Percentiles rank a stretch among this genome's conserved stretches.
These are phyloP conservation scores for Cladorrhinum sp. DNA, from an alignment of 2,329 filamentous ascomycete species.

Conservation along the genomic window DNA sequence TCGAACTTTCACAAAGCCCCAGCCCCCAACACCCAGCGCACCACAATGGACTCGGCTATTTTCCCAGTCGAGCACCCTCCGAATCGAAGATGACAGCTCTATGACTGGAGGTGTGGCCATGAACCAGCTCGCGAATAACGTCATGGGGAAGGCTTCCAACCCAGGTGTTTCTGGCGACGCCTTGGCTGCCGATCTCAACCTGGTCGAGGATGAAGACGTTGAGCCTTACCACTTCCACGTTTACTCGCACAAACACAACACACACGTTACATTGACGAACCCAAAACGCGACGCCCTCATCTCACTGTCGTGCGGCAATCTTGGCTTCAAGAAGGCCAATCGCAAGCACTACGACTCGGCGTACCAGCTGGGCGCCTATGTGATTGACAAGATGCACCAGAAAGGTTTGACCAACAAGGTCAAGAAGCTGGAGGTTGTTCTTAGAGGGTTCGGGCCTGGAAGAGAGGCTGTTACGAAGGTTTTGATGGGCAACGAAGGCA, in stretches of 20 bases:
- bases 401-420: conserved; percentile 75
- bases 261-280: conserved; percentile 83
- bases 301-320: conserved; percentile 76
- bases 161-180: conserved; percentile 10
- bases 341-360: conserved; percentile 85
- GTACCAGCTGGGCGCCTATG: conserved; percentile 82
- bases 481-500: conserved; percentile 80
- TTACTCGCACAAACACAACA: conserved; percentile 88
- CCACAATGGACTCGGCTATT: conserved; percentile 28
- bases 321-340: conserved; percentile 83
- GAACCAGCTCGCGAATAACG: conserved; percentile 13
- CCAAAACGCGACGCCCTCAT: conserved; percentile 78
- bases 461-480: conserved; percentile 89
- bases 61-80: conserved; percentile 22
- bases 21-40: conserved; percentile 8
- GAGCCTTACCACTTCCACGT: conserved; percentile 85
- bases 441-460: conserved; percentile 82
- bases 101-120: conserved; percentile 1
- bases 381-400: conserved; percentile 81
- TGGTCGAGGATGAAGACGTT: conserved; percentile 43
- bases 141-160: conserved; percentile 7
- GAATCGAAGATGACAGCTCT: not conserved
- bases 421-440: conserved; percentile 70
- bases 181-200: conserved; percentile 25
- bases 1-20: conserved; percentile 18